Conservation (phyloP, 2,329 filamentous ascomycete genomes). For the Fusarium sarcochroum region DNA sequence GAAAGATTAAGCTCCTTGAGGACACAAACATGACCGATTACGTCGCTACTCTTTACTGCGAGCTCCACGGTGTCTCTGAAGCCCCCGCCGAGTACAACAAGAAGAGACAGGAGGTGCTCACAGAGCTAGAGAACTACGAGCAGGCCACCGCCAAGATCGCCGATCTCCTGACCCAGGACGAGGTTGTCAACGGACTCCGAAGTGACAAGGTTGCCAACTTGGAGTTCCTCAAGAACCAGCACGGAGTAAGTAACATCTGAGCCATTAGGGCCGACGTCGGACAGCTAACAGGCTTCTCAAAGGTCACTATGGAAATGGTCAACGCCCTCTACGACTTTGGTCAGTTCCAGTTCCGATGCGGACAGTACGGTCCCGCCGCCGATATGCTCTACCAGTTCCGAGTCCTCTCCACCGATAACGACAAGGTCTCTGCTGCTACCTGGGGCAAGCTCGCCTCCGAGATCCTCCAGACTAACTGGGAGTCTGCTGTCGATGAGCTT, state of each 20-base stretch:
- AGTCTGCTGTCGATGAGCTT: conserved; percentile 90
- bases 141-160: conserved; percentile 91
- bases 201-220: conserved; percentile 99
- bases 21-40: conserved; percentile 99
- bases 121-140: conserved; percentile 85
- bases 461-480: conserved; percentile 96
- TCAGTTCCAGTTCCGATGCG: conserved; percentile 98
- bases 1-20: conserved; percentile 95
- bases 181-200: conserved; percentile 89
- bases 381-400: conserved; percentile 98
- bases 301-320: conserved; percentile 95
- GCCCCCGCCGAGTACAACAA: conserved; percentile 87
- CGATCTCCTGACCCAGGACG: conserved; percentile 87
- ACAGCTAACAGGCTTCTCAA: conserved; percentile 36
- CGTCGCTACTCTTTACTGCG: conserved; percentile 90
- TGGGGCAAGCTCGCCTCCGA: conserved; percentile 99
- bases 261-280: conserved; percentile 8
- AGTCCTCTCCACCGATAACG: conserved; percentile 97
- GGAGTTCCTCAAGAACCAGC: conserved; percentile 96
- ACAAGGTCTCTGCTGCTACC: conserved; percentile 94
- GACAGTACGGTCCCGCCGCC: conserved; percentile 89
- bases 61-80: conserved; percentile 84
- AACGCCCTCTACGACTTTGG: conserved; percentile 96
- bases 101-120: conserved; percentile 90
- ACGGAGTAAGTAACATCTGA: conserved; percentile 74